Evolutionary conservation across 371 early-diverging fungal genomes (phyloP).

Genomic region (Basidiobolus meristosporus): DNA sequence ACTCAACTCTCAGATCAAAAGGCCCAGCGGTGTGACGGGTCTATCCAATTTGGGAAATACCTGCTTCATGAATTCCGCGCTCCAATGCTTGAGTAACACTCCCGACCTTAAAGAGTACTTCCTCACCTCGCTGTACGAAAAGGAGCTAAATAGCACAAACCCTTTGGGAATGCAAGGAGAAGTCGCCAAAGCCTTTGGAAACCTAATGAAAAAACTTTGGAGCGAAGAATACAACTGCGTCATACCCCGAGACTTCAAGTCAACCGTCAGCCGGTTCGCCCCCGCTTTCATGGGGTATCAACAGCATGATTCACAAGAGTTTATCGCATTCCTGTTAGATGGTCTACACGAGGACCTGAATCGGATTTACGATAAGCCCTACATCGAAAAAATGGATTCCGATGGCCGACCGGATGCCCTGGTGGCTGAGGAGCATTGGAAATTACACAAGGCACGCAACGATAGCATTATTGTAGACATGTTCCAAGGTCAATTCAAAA

Average conservation of each 20-base stretch:
- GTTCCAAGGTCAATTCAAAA: conserved; percentile 70
- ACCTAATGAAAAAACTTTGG: conserved; percentile 35
- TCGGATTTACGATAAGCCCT: conserved; percentile 49
- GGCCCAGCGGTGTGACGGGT: conserved; percentile 29
- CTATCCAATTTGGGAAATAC: conserved; percentile 56
- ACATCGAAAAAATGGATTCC: conserved; percentile 51
- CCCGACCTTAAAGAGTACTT: conserved; percentile 37
- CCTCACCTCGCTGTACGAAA: too few species aligned
- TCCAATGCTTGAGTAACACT: conserved; percentile 61
- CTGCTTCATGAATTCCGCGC: too few species aligned
- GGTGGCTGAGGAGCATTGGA: conserved; percentile 30
- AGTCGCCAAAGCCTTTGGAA: conserved; percentile 39
- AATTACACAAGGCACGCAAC: conserved; percentile 37
- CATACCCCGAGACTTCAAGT: conserved; percentile 57
- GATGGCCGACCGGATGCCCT: conserved; percentile 37
- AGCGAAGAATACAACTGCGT: conserved; percentile 13
- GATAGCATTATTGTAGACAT: conserved; percentile 55
- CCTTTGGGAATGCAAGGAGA: conserved; percentile 34
- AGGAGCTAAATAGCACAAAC: conserved; percentile 27
- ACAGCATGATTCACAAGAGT: conserved; percentile 58
- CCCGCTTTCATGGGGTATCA: conserved; percentile 43
- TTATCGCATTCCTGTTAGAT: conserved; percentile 35
- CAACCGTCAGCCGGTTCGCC: conserved; percentile 39
- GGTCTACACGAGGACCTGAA: conserved; percentile 54
- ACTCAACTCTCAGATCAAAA: too few species aligned